phyloP scores from a whole-genome alignment of 2,329 filamentous ascomycete genomes.

The Sclerotinia minor region DNA sequence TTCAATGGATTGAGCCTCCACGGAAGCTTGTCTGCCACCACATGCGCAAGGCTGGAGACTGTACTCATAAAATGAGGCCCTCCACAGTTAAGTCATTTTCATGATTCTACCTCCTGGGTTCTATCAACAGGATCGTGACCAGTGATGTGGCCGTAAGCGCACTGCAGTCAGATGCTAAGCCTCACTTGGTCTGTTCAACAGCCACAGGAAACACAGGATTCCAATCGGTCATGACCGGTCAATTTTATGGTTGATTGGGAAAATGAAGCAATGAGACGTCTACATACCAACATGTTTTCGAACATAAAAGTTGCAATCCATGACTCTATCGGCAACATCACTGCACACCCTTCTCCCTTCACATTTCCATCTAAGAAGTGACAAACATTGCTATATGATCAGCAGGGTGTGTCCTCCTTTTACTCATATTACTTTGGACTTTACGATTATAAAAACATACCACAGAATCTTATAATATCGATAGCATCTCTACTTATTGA shows the following conservation, averaged over 20 bases:
- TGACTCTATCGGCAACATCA: constrained; percentile 12
- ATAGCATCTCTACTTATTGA: background rate
- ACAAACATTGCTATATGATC: background rate
- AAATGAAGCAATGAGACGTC: too few species aligned
- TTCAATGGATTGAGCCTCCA: background rate
- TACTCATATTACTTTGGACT: background rate
- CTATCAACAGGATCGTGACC: background rate
- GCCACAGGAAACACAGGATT: constrained; percentile 3
- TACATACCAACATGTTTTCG: background rate
- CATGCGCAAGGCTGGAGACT: background rate
- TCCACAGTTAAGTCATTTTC: background rate
- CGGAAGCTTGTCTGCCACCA: background rate
- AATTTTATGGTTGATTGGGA: background rate
- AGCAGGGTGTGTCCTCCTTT: background rate
- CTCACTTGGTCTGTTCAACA: constrained; percentile 14
- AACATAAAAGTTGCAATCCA: background rate
- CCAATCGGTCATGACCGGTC: background rate
- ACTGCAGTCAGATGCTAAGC: constrained; percentile 20
- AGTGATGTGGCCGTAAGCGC: constrained; percentile 14
- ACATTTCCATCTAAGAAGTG: background rate
- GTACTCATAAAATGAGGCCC: background rate
- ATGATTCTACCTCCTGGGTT: background rate
- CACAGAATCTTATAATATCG: background rate
- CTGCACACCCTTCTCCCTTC: background rate
- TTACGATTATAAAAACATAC: background rate